phyloP scores from a whole-genome alignment of 805 yeast genomes.

The Grigorovia humatica region DNA sequence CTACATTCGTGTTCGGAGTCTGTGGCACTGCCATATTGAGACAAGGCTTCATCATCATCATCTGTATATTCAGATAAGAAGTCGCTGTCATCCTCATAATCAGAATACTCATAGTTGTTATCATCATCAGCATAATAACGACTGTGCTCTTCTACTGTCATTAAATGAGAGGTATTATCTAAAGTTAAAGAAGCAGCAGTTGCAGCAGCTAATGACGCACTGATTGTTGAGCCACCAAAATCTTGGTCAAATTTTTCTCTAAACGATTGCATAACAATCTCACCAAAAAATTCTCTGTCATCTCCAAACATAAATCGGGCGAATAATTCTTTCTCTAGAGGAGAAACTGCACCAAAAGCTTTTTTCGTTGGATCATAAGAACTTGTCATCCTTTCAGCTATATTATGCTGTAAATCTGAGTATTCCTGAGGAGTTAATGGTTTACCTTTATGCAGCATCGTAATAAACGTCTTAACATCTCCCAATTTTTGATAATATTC shows the following conservation, averaged over 20 bases:
- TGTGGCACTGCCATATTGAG: slow-evolving; percentile 8
- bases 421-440: slow-evolving; percentile 25
- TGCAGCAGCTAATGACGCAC: slow-evolving; percentile 22
- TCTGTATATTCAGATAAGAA: slow-evolving; percentile 18
- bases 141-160: slow-evolving; percentile 10
- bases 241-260: slow-evolving; percentile 19
- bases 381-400: slow-evolving; percentile 25
- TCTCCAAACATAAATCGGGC: slow-evolving; percentile 25
- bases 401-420: slow-evolving; percentile 22
- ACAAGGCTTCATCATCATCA: slow-evolving; percentile 15
- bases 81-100: slow-evolving; percentile 9
- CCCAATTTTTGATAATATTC: slow-evolving; percentile 8
- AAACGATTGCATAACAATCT: slow-evolving; percentile 22
- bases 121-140: slow-evolving; percentile 15
- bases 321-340: slow-evolving; percentile 23
- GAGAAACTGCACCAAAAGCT: slow-evolving; percentile 21
- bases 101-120: slow-evolving; percentile 26
- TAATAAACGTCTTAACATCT: slow-evolving; percentile 20
- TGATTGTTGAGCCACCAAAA: slow-evolving; percentile 15
- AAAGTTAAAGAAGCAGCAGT: slow-evolving; percentile 17
- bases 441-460: slow-evolving; percentile 23
- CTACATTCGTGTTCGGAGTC: slow-evolving; percentile 7
- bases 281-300: slow-evolving; percentile 21
- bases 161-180: slow-evolving; percentile 14
- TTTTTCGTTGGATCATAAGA: slow-evolving; percentile 21